Base-by-base conservation (phyloP, 352 stramenopile genomes). In the Pythium brachiatum region DNA sequence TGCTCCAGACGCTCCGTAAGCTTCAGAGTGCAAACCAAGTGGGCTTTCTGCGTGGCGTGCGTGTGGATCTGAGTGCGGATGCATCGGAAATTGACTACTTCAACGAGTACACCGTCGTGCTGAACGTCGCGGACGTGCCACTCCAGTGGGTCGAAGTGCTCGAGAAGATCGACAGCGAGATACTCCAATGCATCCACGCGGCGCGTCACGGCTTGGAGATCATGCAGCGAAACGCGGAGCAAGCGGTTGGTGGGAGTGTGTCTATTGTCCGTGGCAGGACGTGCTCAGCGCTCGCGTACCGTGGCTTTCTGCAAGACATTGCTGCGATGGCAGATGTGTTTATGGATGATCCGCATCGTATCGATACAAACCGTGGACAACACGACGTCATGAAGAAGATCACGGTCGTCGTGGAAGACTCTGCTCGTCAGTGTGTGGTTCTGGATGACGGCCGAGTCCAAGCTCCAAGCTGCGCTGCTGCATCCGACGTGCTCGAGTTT, bases 71-170 rank as follows among this genome's bases (percentile, higher is more conserved):
- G 29, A 79, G 78, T 44, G 61, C 74, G 2, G 72, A 83, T 23
- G 54, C 72, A 5, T 86, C 78, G 1, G 74, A 78, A 7, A 88
- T 89, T 21, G 78, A 89, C 51, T 72, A 74, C 27, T 70, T 68
- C 41, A 73, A 89, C 58, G 80, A 88, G 61, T 89, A 86, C 47
- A 71, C 62, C 9, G 73, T 89, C 11, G 64, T 64, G 5, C 54
- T 89, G 25, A 87, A 86, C 38, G 75, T 79, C 3, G 73, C 80
- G 0, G 80, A 89, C 56, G 80, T 89, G 8, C 80, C 78, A 2
- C 56, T 88, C 4, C 80, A 89, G 44, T 89, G 80, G 80, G 57
- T 88, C n/a, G 72, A 86, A 63, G 69, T 86, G 26, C 55, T 89
- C 3, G 78, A 88, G 52, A 70, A 60, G 15, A 66, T 89, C 3